Evolutionary conservation across 352 stramenopile species (phyloP), one percentile per base, ranked within the genome.

Genomic region (Thalassiosira hispida): DNA sequence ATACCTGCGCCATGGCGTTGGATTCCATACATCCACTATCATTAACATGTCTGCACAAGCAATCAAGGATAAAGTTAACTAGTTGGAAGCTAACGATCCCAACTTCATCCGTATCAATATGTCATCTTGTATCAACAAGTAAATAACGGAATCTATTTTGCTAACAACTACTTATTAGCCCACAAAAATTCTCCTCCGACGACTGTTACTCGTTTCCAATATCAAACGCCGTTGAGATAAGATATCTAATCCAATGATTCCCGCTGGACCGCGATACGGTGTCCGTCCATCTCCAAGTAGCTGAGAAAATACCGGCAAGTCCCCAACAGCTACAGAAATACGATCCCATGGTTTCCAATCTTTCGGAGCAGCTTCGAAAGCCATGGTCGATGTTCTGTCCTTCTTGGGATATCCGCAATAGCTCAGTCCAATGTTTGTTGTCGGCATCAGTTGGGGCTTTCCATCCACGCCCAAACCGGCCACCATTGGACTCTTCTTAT

Each of bases 171-270:
- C 60, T 42, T 52, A 20, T 25, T 11, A 40, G 35, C 62, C 76
- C n/a, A 84, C 69, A 68, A 77, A 80, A 44, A 84, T 81, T 25
- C 51, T 85, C 46, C 85, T 74, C n/a, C 73, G 70, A n/a, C 68
- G 69, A 49, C 60, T 57, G 22, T 12, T 18, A 65, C 77, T 69
- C 14, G 86, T 84, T 71, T 93, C 81, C 20, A 93, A 68, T 56
- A 93, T 87, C 3, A 93, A 62, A 62, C 85, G 66, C 33, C 87
- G 72, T 72, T 93, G 87, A 2, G 79, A 72, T 22, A 93, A 64
- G 38, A 93, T 67, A 73, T 93, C 87, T 42, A 93, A 75, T 11
- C 87, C 87, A 65, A 93, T 83, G 42, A 93, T 77, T 7, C 74
- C 83, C 11, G 85, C 85, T 31, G 87, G 87, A 49, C 85, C 85